Conservation (phyloP, 768 basidiomycete genomes). For the Suillus brevipes region DNA sequence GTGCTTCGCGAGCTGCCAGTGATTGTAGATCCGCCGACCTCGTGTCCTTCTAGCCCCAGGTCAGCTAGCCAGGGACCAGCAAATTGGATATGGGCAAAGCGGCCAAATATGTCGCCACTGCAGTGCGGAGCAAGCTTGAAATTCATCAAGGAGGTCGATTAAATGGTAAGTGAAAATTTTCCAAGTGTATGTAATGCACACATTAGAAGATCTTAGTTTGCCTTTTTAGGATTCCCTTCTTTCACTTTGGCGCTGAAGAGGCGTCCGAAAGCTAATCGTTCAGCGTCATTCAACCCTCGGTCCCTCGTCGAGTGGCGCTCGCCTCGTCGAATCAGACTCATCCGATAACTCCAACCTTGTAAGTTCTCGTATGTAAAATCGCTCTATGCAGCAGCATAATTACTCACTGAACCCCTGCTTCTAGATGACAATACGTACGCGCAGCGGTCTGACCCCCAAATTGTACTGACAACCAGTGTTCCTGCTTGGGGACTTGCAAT, state of each 20-base stretch:
- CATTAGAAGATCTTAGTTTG: slow-evolving; percentile 1
- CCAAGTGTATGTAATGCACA: background rate
- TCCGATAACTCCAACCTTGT: background rate
- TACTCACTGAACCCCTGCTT: background rate
- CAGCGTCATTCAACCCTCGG: background rate
- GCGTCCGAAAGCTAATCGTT: background rate
- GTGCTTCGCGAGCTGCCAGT: background rate
- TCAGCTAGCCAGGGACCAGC: background rate
- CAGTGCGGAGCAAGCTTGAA: too few species aligned
- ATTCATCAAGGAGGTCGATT: background rate
- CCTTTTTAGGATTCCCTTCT: slow-evolving; percentile 1
- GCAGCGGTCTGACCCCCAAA: background rate
- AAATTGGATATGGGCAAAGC: background rate
- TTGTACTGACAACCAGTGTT: background rate
- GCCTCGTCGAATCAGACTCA: background rate
- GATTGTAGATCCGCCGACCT: background rate
- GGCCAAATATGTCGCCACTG: background rate
- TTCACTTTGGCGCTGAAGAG: background rate
- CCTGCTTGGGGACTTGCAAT: background rate
- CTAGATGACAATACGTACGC: background rate
- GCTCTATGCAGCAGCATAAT: background rate
- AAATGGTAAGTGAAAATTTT: background rate
- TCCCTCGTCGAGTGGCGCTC: background rate
- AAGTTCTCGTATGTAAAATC: background rate
- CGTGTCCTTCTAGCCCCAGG: background rate